Conservation (phyloP, 1,139 yeast species). For the Suhomyces terraborum region DNA sequence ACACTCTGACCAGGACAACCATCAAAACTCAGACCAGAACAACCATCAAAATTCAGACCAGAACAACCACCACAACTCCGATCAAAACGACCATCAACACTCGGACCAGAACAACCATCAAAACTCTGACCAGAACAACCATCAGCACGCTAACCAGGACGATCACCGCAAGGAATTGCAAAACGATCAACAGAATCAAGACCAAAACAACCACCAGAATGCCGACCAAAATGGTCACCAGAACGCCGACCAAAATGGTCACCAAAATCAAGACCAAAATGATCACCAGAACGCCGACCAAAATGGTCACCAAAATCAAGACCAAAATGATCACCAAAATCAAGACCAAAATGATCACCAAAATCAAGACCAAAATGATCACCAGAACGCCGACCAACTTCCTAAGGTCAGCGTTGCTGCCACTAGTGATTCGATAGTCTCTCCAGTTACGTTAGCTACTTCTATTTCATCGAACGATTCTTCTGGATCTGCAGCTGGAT, state of each 20-base stretch:
- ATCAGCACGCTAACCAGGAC: too few species aligned
- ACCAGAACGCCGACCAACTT: not conserved
- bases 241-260: not conserved
- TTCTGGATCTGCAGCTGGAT: not conserved
- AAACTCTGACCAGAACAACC: too few species aligned
- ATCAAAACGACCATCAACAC: too few species aligned
- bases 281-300: not conserved
- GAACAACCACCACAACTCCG: too few species aligned
- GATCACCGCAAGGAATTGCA: too few species aligned
- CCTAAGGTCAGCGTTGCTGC: constrained; percentile 1
- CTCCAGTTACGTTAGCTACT: not conserved
- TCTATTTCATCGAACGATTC: not conserved
- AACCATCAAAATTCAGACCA: too few species aligned
- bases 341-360: not conserved
- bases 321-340: not conserved
- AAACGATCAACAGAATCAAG: too few species aligned
- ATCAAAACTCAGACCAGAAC: too few species aligned
- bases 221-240: not conserved
- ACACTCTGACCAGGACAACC: too few species aligned
- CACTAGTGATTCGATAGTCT: too few species aligned
- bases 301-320: not conserved
- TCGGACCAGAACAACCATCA: too few species aligned
- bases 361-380: not conserved
- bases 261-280: not conserved
- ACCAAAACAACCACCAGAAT: too few species aligned